Percentiles rank a stretch among this genome's conserved stretches.
Evolutionary conservation across 2,329 filamentous ascomycete genomes (phyloP).

Genomic region (Nemania sp.): DNA sequence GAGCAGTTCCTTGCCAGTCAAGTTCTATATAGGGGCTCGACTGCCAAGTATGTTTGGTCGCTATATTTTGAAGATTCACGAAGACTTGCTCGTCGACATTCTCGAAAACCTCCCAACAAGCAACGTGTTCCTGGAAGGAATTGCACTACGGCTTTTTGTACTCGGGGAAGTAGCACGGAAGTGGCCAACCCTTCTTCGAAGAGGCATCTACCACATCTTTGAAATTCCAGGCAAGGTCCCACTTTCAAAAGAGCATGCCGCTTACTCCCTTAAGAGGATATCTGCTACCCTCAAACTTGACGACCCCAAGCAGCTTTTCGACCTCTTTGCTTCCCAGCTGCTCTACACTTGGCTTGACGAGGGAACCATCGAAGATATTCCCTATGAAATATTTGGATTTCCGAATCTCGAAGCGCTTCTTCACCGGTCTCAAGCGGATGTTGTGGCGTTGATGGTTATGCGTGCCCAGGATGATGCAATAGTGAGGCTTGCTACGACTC

Average conservation of each 20-base stretch:
- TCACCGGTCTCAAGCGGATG: slow-evolving; percentile 72
- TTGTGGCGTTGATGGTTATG: slow-evolving; percentile 81
- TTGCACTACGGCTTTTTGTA: slow-evolving; percentile 79
- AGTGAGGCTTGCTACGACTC: slow-evolving; percentile 60
- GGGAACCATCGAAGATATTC: slow-evolving; percentile 71
- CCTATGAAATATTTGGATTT: slow-evolving; percentile 86
- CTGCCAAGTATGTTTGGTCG: slow-evolving; percentile 77
- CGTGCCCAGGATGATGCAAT: slow-evolving; percentile 70
- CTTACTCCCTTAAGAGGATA: slow-evolving; percentile 69
- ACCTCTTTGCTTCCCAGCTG: slow-evolving; percentile 84
- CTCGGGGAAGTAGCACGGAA: slow-evolving; percentile 76
- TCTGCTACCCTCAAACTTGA: slow-evolving; percentile 67
- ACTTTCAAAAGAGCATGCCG: slow-evolving; percentile 70
- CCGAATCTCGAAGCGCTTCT: slow-evolving; percentile 69
- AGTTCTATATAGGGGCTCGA: slow-evolving; percentile 72
- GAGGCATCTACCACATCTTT: slow-evolving; percentile 92
- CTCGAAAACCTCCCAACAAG: slow-evolving; percentile 78
- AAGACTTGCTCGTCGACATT: slow-evolving; percentile 82
- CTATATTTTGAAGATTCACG: slow-evolving; percentile 82
- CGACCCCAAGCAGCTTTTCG: slow-evolving; percentile 73
- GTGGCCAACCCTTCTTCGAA: slow-evolving; percentile 85
- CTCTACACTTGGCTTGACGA: slow-evolving; percentile 86
- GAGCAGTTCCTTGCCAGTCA: slow-evolving; percentile 69
- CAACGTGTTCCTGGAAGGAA: slow-evolving; percentile 74
- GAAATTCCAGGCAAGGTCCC: slow-evolving; percentile 80